A percentile compares a stretch with the other conserved stretches of the same genome.
Evolutionary conservation across 2,329 filamentous ascomycete species (phyloP).

Genomic region (Knufia fluminis): DNA sequence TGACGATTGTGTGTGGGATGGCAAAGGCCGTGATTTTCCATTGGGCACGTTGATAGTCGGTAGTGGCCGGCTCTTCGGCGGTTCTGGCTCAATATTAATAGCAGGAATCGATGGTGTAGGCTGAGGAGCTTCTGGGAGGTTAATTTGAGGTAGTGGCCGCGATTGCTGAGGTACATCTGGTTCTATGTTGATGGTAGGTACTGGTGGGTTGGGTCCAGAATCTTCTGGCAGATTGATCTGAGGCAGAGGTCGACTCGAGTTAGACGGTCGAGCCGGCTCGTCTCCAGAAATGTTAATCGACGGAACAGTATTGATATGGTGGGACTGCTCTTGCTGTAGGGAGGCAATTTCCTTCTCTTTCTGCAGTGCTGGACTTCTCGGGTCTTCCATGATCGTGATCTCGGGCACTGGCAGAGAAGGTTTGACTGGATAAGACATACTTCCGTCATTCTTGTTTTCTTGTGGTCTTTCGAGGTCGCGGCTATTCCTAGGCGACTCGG

Average conservation of each 20-base stretch:
- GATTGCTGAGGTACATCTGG: not conserved
- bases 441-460: slow-evolving; percentile 12
- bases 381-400: slow-evolving; percentile 12
- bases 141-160: slow-evolving; percentile 10
- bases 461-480: slow-evolving; percentile 18
- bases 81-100: slow-evolving; percentile 43
- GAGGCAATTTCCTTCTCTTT: not conserved
- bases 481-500: slow-evolving; percentile 31
- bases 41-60: slow-evolving; percentile 26
- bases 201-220: not conserved
- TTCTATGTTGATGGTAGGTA: slow-evolving; percentile 9
- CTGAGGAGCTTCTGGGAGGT: slow-evolving; percentile 25
- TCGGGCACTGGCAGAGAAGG: slow-evolving; percentile 7
- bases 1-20: slow-evolving; percentile 22
- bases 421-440: slow-evolving; percentile 3
- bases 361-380: slow-evolving; percentile 8
- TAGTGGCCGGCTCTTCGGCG: slow-evolving; percentile 21
- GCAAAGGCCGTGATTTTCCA: slow-evolving; percentile 13
- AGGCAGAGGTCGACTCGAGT: not conserved
- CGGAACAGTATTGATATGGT: slow-evolving; percentile 34
- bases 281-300: slow-evolving; percentile 8
- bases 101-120: slow-evolving; percentile 30
- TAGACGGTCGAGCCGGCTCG: not conserved
- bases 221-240: slow-evolving; percentile 26
- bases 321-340: slow-evolving; percentile 19